These are phyloP conservation scores for Microsporum audouinii DNA, from an alignment of 2,329 filamentous ascomycete genomes.

Conservation along the genomic window DNA sequence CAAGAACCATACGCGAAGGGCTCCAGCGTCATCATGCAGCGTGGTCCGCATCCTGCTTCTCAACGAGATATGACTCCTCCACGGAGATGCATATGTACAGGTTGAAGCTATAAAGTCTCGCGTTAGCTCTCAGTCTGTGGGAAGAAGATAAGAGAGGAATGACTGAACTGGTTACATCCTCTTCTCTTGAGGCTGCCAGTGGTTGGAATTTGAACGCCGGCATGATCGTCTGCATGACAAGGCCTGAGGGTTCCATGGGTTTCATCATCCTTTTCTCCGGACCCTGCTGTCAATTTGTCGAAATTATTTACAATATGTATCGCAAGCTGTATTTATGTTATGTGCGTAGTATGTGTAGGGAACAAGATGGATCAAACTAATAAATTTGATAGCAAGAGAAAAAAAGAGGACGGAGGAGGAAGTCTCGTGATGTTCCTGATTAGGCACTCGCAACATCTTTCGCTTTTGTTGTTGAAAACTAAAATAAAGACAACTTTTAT, in stretches of 20 bases:
- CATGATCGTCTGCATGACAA: background rate
- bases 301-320: no score
- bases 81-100: background rate
- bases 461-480: background rate
- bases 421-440: background rate
- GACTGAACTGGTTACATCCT: background rate
- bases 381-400: background rate
- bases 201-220: background rate
- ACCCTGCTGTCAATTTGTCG: background rate
- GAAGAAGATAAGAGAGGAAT: background rate
- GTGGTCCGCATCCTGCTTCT: background rate
- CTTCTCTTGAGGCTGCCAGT: background rate
- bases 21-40: constrained; percentile 2
- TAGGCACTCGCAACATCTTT: background rate
- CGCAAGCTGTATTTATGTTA: no score
- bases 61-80: background rate
- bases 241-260: background rate
- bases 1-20: background rate
- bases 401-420: background rate
- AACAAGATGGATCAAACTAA: no score
- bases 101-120: background rate
- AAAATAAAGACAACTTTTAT: background rate
- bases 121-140: background rate
- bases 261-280: background rate
- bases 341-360: no score